These are phyloP conservation scores for Lophiostoma macrostomum DNA, from an alignment of 495 filamentous ascomycete species.

Conservation along the genomic window DNA sequence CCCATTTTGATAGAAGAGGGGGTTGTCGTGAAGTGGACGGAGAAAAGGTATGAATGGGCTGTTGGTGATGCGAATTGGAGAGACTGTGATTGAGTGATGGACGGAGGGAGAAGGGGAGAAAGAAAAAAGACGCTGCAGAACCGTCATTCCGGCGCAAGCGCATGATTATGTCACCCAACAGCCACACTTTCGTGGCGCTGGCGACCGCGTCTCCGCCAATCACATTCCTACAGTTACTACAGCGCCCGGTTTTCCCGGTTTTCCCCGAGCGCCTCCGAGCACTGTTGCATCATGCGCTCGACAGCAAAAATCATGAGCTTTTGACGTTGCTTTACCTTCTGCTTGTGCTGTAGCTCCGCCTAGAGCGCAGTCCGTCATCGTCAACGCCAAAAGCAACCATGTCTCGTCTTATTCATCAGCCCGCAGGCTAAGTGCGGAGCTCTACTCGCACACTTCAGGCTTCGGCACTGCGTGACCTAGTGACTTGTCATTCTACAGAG, in stretches of 20 bases:
- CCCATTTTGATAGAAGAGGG: slow-evolving; percentile 30
- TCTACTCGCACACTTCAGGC: no score
- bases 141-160: slow-evolving; percentile 3
- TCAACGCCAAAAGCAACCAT: background rate
- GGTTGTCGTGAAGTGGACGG: background rate
- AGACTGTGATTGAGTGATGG: background rate
- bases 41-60: background rate
- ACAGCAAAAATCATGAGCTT: background rate
- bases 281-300: background rate
- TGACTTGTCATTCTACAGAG: no score
- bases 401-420: background rate
- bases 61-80: background rate
- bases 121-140: slow-evolving; percentile 16
- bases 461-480: no score
- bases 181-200: slow-evolving; percentile 9
- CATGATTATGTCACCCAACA: background rate
- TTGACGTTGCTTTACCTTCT: background rate
- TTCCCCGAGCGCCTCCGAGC: background rate
- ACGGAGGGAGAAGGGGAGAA: slow-evolving; percentile 9
- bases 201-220: slow-evolving; percentile 16
- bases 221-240: slow-evolving; percentile 1
- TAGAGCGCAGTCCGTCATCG: background rate
- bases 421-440: background rate
- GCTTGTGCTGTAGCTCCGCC: background rate
- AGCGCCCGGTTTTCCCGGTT: background rate